These are phyloP conservation scores for Daldinia concentrica DNA, from an alignment of 495 filamentous ascomycete species.

Conservation along the genomic window DNA sequence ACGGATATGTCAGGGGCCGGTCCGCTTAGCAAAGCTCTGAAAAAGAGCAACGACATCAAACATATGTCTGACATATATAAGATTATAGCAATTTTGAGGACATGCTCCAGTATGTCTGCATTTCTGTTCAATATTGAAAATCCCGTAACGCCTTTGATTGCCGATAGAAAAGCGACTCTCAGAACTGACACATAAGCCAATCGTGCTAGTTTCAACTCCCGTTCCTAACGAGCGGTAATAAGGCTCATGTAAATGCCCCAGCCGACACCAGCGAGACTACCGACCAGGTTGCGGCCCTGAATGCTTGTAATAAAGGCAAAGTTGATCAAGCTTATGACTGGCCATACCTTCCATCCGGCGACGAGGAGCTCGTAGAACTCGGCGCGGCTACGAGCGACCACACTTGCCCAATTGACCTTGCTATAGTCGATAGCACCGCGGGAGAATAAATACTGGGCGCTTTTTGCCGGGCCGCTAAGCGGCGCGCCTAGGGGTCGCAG, in stretches of 20 bases:
- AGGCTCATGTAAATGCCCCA: constrained; percentile 92
- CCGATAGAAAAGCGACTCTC: neutral
- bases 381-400: constrained; percentile 49
- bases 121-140: neutral
- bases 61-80: neutral
- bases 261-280: constrained; percentile 77
- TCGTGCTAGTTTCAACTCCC: neutral
- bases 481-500: constrained; percentile 24
- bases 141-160: neutral
- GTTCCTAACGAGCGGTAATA: constrained; percentile 55
- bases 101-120: neutral
- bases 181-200: neutral
- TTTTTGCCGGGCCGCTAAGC: constrained; percentile 41
- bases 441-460: constrained; percentile 30
- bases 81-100: too few species aligned
- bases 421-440: constrained; percentile 45
- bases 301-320: constrained; percentile 80
- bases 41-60: neutral
- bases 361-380: constrained; percentile 76
- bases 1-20: neutral
- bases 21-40: neutral
- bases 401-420: constrained; percentile 46
- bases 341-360: constrained; percentile 85
- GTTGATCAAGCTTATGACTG: constrained; percentile 79
- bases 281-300: constrained; percentile 78